Evolutionary conservation across 2,329 filamentous ascomycete genomes (phyloP).

Genomic region (Colletotrichum nymphaeae): DNA sequence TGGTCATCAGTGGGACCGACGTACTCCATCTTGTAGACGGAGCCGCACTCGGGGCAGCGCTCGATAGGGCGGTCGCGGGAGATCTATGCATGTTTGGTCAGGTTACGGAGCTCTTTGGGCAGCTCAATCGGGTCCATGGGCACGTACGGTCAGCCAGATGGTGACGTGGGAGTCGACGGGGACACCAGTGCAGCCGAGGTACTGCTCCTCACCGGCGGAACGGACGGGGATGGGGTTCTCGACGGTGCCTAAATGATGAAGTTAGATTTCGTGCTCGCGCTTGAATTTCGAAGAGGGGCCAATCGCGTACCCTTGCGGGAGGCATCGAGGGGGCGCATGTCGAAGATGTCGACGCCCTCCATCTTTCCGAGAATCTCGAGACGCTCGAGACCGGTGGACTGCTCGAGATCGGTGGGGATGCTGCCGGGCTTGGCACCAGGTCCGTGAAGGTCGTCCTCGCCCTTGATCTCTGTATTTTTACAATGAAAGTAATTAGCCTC

Average conservation of each 20-base stretch:
- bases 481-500: constrained; percentile 27
- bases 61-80: constrained; percentile 90
- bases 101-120: neutral
- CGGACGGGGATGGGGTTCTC: constrained; percentile 91
- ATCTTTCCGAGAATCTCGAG: constrained; percentile 99
- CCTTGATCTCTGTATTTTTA: constrained; percentile 77
- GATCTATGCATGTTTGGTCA: constrained; percentile 63
- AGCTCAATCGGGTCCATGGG: constrained; percentile 23
- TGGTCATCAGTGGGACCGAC: constrained; percentile 83
- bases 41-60: constrained; percentile 97
- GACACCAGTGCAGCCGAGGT: constrained; percentile 93
- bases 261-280: constrained; percentile 38
- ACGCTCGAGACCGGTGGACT: constrained; percentile 97
- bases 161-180: constrained; percentile 93
- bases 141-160: constrained; percentile 87
- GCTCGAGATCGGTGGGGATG: constrained; percentile 93
- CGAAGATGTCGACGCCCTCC: constrained; percentile 97
- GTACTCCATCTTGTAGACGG: constrained; percentile 98
- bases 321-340: constrained; percentile 96
- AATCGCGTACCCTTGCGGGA: constrained; percentile 78
- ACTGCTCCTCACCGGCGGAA: constrained; percentile 96
- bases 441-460: constrained; percentile 83
- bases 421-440: constrained; percentile 86
- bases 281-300: neutral
- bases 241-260: constrained; percentile 75